Percentiles rank a stretch among this genome's conserved stretches.
Conservation (phyloP, 2,329 filamentous ascomycete species). For the Paecilomyces sp. region DNA sequence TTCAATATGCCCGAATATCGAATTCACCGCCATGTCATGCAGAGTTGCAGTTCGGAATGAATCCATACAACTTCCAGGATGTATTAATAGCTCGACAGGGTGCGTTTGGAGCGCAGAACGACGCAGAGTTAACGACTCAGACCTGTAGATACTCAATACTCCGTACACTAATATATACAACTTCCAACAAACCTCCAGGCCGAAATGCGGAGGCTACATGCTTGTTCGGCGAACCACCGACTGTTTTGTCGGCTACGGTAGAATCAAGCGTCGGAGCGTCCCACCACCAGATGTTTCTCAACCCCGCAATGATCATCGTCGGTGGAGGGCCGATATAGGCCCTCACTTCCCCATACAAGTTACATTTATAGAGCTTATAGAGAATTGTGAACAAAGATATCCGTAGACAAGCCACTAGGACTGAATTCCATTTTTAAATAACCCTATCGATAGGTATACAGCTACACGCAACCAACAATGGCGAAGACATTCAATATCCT, state of each 20-base stretch:
- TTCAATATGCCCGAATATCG: too few species aligned
- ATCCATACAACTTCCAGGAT: too few species aligned
- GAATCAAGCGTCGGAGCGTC: not conserved
- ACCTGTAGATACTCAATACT: too few species aligned
- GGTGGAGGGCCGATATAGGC: not conserved
- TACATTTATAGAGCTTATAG: not conserved
- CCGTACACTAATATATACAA: too few species aligned
- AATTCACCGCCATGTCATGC: too few species aligned
- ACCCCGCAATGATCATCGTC: not conserved
- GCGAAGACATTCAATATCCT: constrained; percentile 58
- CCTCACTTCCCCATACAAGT: not conserved
- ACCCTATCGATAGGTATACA: not conserved
- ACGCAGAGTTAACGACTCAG: too few species aligned
- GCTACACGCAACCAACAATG: constrained; percentile 4
- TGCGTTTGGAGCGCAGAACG: too few species aligned
- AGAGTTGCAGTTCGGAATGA: too few species aligned
- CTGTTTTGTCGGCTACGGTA: not conserved
- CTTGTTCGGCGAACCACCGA: not conserved
- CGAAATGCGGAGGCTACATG: not conserved
- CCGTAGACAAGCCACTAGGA: too few species aligned
- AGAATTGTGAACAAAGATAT: too few species aligned
- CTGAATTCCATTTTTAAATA: not conserved
- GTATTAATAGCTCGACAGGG: too few species aligned
- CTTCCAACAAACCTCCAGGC: not conserved
- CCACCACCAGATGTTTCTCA: not conserved